Evolutionary conservation across 306 rosid species (phyloP), one percentile per base, ranked within the genome.

Genomic region (Carpinus fangiana): DNA sequence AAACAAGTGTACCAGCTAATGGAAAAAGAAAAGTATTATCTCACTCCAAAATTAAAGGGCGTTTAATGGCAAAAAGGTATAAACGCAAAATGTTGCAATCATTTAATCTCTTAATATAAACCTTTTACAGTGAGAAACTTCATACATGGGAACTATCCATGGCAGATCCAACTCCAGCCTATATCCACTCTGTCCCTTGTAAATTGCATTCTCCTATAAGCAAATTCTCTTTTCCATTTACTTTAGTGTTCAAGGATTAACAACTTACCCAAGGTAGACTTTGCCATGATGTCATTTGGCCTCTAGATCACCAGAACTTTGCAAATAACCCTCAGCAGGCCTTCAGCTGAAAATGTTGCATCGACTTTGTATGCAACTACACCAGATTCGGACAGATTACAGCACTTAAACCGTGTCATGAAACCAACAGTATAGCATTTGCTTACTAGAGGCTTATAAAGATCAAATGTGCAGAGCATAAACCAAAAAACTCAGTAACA

Each of bases 361-460:
- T 75, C 47, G 56, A 50, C 71, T 53, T 16, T 57, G 54, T 45
- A 60, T 54, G 78, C 16, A 72, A 82, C 78, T 78, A 74, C 70
- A 60, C 80, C 86, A 78, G 73, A 89, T 76, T 78, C 82, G 20
- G 84, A 34, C 38, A 73, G 69, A 79, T 65, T 70, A 75, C 54
- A 23, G 70, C 81, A 74, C 82, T 41, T 82, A 70, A 26, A 56
- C 61, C 66, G 53, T 36, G 59, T 55, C 64, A 61, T 12, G 31
- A 70, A 59, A 76, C 78, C 72, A 57, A 57, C n/a, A 12, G 2
- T 54, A 18, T 74, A 18, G 73, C 16, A 64, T 50, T 34, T 69
- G 75, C 51, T 48, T 46, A 51, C 72, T 46, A 34, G 70, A 76
- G 48, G 45, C 73, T 74, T 17, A 9, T 17, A 7, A 56, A 80